Evolutionary conservation across 352 stramenopile species (phyloP).

Genomic region (Pythium scleroteichum): DNA sequence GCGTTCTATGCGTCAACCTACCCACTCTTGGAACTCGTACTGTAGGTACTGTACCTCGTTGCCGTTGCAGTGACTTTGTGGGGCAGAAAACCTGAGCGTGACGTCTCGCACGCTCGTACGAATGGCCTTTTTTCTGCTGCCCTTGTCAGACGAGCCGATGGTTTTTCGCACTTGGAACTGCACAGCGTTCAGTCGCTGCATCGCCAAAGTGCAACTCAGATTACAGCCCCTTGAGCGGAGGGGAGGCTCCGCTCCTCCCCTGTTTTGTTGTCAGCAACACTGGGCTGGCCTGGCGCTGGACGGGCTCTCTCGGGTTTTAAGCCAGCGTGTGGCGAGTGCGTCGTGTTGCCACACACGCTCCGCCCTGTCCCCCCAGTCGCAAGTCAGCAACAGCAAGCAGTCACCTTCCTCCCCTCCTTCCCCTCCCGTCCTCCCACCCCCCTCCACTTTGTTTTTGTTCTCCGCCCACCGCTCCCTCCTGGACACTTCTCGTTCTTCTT

Average conservation of each 20-base stretch:
- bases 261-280: slow-evolving; percentile 27
- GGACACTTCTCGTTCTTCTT: slow-evolving; percentile 28
- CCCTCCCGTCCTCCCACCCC: slow-evolving; percentile 7
- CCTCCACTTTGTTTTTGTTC: slow-evolving; percentile 19
- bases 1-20: slow-evolving; percentile 16
- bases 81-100: slow-evolving; percentile 15
- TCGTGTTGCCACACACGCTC: slow-evolving; percentile 28
- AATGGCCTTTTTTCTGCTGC: slow-evolving; percentile 31
- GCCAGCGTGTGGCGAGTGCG: slow-evolving; percentile 23
- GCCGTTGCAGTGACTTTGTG: slow-evolving; percentile 29
- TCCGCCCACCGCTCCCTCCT: slow-evolving; percentile 3
- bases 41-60: slow-evolving; percentile 30
- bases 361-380: slow-evolving; percentile 25
- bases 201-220: slow-evolving; percentile 36
- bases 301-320: slow-evolving; percentile 28
- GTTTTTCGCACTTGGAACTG: slow-evolving; percentile 25
- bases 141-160: slow-evolving; percentile 21
- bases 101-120: slow-evolving; percentile 28
- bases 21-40: slow-evolving; percentile 22
- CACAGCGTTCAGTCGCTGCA: slow-evolving; percentile 31
- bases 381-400: slow-evolving; percentile 31
- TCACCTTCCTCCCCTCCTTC: slow-evolving; percentile 15
- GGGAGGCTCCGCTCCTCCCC: slow-evolving; percentile 4
- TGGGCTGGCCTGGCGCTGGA: slow-evolving; percentile 24
- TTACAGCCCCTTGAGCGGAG: slow-evolving; percentile 22